A percentile compares a stretch with the other conserved stretches of the same genome.
Evolutionary conservation across 257 asterid genomes (phyloP).

Genomic region (Solanum dulcamara): DNA sequence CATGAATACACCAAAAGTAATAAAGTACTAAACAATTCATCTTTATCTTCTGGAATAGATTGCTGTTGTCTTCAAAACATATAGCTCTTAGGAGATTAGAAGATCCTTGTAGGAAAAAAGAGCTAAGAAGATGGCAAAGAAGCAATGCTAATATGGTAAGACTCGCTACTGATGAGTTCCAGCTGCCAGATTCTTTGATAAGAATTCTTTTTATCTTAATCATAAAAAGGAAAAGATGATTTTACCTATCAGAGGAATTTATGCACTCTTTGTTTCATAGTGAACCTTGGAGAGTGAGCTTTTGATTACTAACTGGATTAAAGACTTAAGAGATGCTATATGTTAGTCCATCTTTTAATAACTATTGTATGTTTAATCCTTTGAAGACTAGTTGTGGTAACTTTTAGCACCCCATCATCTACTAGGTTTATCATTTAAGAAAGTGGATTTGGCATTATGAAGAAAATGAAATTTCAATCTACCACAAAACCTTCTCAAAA

Average conservation of each 20-base stretch:
- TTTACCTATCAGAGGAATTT: neutral
- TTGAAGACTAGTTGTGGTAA: neutral
- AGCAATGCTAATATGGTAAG: neutral
- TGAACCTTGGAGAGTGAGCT: neutral
- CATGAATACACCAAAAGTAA: too few relatives aligned
- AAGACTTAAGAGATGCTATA: neutral
- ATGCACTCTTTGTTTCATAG: neutral
- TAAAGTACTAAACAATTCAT: too few relatives aligned
- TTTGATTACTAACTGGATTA: neutral
- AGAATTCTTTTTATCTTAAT: neutral
- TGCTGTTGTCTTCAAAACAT: too few relatives aligned
- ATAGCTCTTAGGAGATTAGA: neutral
- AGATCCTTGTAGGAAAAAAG: neutral
- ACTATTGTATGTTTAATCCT: neutral
- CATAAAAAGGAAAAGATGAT: neutral
- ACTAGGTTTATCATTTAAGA: neutral
- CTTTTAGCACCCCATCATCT: neutral
- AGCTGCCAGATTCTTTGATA: neutral
- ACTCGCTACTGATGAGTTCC: neutral
- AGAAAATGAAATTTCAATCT: neutral
- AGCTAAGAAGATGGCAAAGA: neutral
- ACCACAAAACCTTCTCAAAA: too few relatives aligned
- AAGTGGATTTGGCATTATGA: neutral
- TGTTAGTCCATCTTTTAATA: neutral
- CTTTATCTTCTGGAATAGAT: too few relatives aligned